Evolutionary conservation across 768 basidiomycete species (phyloP).

Genomic region (Pleurotus tuber-regium): DNA sequence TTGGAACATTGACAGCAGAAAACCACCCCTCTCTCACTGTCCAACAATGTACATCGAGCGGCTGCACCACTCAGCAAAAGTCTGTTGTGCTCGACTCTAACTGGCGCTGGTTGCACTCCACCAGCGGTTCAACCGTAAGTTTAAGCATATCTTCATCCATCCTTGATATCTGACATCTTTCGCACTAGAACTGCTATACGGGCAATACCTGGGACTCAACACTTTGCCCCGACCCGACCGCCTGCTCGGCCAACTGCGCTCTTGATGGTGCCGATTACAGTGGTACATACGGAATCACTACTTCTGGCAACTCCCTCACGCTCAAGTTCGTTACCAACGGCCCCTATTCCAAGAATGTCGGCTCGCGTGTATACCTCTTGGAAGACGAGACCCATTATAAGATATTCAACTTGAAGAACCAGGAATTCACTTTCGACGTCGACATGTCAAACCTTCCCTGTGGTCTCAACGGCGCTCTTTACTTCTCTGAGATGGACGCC

Average conservation of each 20-base stretch:
- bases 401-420: conserved; percentile 44
- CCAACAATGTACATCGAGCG: conserved; percentile 41
- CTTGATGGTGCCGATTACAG: conserved; percentile 47
- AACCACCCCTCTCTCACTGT: conserved; percentile 42
- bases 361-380: conserved; percentile 50
- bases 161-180: background rate
- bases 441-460: too few species aligned
- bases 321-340: conserved; percentile 46
- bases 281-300: conserved; percentile 50
- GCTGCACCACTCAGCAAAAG: conserved; percentile 34
- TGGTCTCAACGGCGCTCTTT: too few species aligned
- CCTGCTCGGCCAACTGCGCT: conserved; percentile 45
- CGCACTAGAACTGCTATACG: conserved; percentile 43
- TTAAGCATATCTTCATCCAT: background rate
- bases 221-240: conserved; percentile 45
- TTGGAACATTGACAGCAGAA: conserved; percentile 46
- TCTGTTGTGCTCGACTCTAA: conserved; percentile 47
- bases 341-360: conserved; percentile 32
- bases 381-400: conserved; percentile 40
- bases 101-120: conserved; percentile 49
- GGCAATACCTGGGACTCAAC: conserved; percentile 53
- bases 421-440: conserved; percentile 63
- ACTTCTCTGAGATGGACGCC: conserved; percentile 53
- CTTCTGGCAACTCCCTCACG: conserved; percentile 41
- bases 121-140: conserved; percentile 16